A percentile compares a stretch with the other conserved stretches of the same genome.
Evolutionary conservation across 768 basidiomycete genomes (phyloP).

Genomic region (Phanerodontia chrysosporium): DNA sequence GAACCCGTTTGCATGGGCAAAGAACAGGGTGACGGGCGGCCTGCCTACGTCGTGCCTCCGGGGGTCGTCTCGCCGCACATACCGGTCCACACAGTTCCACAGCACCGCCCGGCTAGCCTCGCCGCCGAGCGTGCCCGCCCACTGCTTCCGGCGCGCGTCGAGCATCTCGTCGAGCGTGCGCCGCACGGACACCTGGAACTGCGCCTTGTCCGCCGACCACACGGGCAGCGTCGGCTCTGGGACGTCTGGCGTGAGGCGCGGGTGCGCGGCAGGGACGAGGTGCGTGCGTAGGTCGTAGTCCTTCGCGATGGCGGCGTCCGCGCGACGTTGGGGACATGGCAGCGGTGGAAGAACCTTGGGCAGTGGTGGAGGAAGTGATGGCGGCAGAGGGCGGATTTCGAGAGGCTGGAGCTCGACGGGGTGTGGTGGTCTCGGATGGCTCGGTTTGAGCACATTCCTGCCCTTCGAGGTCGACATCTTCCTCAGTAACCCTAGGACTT

Average conservation of each 20-base stretch:
- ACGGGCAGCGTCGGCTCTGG: slow-evolving; percentile 33
- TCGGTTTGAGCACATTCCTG: not conserved
- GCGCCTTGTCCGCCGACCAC: slow-evolving; percentile 30
- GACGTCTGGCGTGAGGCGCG: slow-evolving; percentile 40
- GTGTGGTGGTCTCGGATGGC: slow-evolving; percentile 2
- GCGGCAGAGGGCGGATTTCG: slow-evolving; percentile 4
- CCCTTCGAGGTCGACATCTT: not conserved
- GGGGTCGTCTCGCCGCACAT: slow-evolving; percentile 36
- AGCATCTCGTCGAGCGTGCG: slow-evolving; percentile 25
- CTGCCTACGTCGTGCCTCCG: slow-evolving; percentile 6
- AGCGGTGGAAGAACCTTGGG: slow-evolving; percentile 26
- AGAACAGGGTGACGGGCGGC: slow-evolving; percentile 61
- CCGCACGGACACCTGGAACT: slow-evolving; percentile 18
- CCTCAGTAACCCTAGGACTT: not conserved
- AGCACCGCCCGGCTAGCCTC: slow-evolving; percentile 34
- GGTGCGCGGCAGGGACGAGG: slow-evolving; percentile 48
- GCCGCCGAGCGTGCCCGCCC: slow-evolving; percentile 20
- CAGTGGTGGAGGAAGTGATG: slow-evolving; percentile 20
- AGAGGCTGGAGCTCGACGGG: slow-evolving; percentile 8
- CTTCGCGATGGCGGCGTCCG: slow-evolving; percentile 19
- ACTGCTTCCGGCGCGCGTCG: slow-evolving; percentile 28
- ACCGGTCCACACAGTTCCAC: slow-evolving; percentile 75
- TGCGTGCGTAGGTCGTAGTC: slow-evolving; percentile 46
- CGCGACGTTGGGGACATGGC: slow-evolving; percentile 36
- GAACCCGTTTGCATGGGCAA: slow-evolving; percentile 85